phyloP scores from a whole-genome alignment of 1,139 yeast genomes.

The Saccharomycopsis hybrid region DNA sequence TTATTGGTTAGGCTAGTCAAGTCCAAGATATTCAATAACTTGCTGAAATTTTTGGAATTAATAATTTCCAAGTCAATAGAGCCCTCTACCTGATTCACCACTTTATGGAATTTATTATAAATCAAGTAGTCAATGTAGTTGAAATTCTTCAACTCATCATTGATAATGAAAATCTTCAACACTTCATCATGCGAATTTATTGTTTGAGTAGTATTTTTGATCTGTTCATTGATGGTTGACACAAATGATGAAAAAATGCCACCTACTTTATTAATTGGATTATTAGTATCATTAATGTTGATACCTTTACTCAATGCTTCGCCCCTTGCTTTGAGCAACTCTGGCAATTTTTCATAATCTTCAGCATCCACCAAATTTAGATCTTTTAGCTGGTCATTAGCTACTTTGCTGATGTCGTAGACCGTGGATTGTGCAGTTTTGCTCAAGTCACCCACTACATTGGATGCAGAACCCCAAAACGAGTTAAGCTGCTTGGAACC shows the following conservation, averaged over 20 bases:
- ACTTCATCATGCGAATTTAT: slow-evolving; percentile 47
- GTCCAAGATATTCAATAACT: slow-evolving; percentile 17
- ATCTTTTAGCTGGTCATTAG: slow-evolving; percentile 19
- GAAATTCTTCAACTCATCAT: slow-evolving; percentile 67
- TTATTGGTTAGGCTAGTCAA: slow-evolving; percentile 14
- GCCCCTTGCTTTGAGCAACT: not conserved
- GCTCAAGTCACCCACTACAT: slow-evolving; percentile 20
- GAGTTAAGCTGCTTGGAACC: slow-evolving; percentile 73
- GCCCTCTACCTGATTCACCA: slow-evolving; percentile 88
- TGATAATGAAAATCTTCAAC: slow-evolving; percentile 71
- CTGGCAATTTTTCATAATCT: slow-evolving; percentile 2
- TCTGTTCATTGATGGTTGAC: slow-evolving; percentile 14
- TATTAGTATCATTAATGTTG: not conserved
- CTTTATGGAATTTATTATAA: slow-evolving; percentile 65
- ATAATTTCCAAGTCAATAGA: slow-evolving; percentile 49
- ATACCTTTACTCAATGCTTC: not conserved
- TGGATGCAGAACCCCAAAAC: slow-evolving; percentile 51
- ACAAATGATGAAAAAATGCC: slow-evolving; percentile 16
- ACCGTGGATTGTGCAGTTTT: slow-evolving; percentile 24
- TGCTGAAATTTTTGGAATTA: slow-evolving; percentile 18
- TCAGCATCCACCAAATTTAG: not conserved
- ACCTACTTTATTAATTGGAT: slow-evolving; percentile 9
- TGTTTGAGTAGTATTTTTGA: slow-evolving; percentile 9
- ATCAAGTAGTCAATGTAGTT: slow-evolving; percentile 58
- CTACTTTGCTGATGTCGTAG: slow-evolving; percentile 24